A percentile compares a stretch with the other conserved stretches of the same genome.
Conservation (phyloP, 2,329 filamentous ascomycete genomes). For the Claviceps pazoutovae region DNA sequence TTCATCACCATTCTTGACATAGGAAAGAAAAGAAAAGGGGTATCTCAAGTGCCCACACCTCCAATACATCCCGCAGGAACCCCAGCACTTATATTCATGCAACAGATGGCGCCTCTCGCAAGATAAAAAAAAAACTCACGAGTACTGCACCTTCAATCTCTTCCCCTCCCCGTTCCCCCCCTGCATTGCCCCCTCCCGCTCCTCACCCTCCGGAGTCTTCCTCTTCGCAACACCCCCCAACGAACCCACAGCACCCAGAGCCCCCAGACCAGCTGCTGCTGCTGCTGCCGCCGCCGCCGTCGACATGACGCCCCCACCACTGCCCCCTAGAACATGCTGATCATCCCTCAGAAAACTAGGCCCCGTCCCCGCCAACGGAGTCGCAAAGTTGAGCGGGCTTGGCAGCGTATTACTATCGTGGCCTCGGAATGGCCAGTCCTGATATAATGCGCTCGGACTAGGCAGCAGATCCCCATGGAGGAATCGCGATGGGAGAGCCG, state of each 20-base stretch:
- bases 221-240: background rate
- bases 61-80: background rate
- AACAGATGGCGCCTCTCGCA: background rate
- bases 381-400: slow-evolving; percentile 85
- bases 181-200: no score
- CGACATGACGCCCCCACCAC: slow-evolving; percentile 5
- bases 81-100: background rate
- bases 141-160: slow-evolving; percentile 36
- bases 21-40: slow-evolving; percentile 2
- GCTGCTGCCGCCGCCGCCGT: slow-evolving; percentile 8
- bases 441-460: slow-evolving; percentile 84
- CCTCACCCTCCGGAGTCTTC: slow-evolving; percentile 23
- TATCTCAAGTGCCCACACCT: slow-evolving; percentile 2
- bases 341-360: slow-evolving; percentile 52
- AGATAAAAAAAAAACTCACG: background rate
- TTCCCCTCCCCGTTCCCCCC: slow-evolving; percentile 32
- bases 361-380: slow-evolving; percentile 52
- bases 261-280: slow-evolving; percentile 5
- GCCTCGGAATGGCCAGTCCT: slow-evolving; percentile 69
- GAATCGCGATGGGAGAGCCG: slow-evolving; percentile 81
- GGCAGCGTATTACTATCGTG: slow-evolving; percentile 74
- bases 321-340: slow-evolving; percentile 11
- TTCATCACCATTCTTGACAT: no score
- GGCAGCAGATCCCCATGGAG: slow-evolving; percentile 78
- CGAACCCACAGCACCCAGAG: slow-evolving; percentile 6